These are phyloP conservation scores for Antitrichia curtipendula DNA, from an alignment of 225 moss, liverwort and hornwort species.

Conservation along the genomic window DNA sequence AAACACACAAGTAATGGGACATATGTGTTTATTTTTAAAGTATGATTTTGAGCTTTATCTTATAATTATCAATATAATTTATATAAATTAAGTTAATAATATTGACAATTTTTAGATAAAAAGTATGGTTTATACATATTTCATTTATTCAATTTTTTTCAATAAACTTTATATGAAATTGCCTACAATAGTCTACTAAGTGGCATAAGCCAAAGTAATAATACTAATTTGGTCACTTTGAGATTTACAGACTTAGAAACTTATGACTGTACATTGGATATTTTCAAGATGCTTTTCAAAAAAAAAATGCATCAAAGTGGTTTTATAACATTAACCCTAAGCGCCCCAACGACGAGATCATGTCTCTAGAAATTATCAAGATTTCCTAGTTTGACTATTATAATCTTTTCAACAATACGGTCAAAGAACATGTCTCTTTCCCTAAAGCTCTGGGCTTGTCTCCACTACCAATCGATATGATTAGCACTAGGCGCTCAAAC, in stretches of 20 bases:
- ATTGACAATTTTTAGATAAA: not conserved
- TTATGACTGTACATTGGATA: not conserved
- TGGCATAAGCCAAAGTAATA: not conserved
- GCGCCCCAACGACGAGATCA: too few relatives aligned
- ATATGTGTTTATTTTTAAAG: too few relatives aligned
- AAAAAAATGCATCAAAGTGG: not conserved
- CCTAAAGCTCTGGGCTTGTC: too few relatives aligned
- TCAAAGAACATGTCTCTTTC: too few relatives aligned
- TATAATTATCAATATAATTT: not conserved
- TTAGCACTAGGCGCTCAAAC: too few relatives aligned
- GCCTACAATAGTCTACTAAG: accelerated
- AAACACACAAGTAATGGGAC: too few relatives aligned
- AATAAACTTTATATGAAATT: not conserved
- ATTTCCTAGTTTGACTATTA: too few relatives aligned
- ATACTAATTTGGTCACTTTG: not conserved
- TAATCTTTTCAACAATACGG: too few relatives aligned
- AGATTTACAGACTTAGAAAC: not conserved
- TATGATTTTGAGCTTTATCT: not conserved
- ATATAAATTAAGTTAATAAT: too few relatives aligned
- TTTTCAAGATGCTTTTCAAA: not conserved
- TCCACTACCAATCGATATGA: too few relatives aligned
- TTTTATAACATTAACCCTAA: not conserved
- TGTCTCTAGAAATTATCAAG: too few relatives aligned
- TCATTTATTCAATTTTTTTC: not conserved
- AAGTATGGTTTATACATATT: not conserved